These are phyloP conservation scores for Emmonsiellopsis sp. DNA, from an alignment of 2,329 filamentous ascomycete species.

Conservation along the genomic window DNA sequence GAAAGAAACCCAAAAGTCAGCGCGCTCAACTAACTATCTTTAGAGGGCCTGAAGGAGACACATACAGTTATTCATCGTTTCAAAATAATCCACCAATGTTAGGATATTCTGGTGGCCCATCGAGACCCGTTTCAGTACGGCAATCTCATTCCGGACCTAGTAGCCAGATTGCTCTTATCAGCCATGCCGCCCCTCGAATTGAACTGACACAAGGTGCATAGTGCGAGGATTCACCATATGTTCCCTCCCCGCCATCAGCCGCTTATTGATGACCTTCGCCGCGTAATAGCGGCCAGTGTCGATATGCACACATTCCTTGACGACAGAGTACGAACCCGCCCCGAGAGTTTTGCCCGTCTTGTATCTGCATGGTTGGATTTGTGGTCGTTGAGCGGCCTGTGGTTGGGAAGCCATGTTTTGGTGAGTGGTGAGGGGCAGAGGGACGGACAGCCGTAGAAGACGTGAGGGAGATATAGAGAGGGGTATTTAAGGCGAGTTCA, in stretches of 20 bases:
- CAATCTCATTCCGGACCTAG: constrained; percentile 94
- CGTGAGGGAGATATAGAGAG: neutral
- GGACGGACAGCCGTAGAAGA: neutral
- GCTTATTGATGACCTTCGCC: constrained; percentile 98
- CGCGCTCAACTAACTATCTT: neutral
- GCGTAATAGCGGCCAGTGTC: constrained; percentile 97
- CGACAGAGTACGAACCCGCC: constrained; percentile 93
- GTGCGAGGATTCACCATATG: constrained; percentile 67
- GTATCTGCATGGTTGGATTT: constrained; percentile 92
- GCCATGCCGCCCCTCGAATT: neutral
- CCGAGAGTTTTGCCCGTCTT: constrained; percentile 98
- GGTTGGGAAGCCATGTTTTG: constrained; percentile 3
- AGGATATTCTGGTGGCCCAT: constrained; percentile 99
- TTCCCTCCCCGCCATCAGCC: constrained; percentile 91
- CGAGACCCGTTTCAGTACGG: constrained; percentile 92
- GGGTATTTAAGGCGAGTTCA: neutral
- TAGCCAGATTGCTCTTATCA: neutral
- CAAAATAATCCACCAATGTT: constrained; percentile 96
- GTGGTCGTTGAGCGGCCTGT: constrained; percentile 34
- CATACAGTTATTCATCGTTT: constrained; percentile 94
- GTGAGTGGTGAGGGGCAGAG: neutral
- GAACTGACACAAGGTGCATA: neutral
- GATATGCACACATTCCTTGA: constrained; percentile 98
- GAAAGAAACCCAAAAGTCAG: neutral
- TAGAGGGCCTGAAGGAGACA: constrained; percentile 1